A percentile compares a stretch with the other conserved stretches of the same genome.
Evolutionary conservation across 352 stramenopile genomes (phyloP).

Genomic region (Pythium sukuiense): DNA sequence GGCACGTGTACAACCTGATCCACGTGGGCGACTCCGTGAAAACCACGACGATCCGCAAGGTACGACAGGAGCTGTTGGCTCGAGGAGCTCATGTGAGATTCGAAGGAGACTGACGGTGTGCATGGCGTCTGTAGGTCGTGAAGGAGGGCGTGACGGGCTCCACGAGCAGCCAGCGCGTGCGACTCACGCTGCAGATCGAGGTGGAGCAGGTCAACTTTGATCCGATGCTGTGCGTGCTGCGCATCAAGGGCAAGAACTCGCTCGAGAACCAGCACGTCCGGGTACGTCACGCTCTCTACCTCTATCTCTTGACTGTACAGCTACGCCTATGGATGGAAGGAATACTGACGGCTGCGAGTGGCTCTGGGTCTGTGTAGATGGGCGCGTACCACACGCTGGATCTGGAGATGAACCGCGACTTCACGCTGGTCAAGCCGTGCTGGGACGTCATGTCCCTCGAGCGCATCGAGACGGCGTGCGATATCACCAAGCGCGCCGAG

Average conservation of each 20-base stretch:
- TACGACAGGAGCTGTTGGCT: slow-evolving; percentile 30
- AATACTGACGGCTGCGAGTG: too few relatives aligned
- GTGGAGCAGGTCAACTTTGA: slow-evolving; percentile 97
- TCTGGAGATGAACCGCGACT: slow-evolving; percentile 95
- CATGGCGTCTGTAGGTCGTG: slow-evolving; percentile 63
- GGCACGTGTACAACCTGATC: slow-evolving; percentile 99
- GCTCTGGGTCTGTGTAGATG: slow-evolving; percentile 47
- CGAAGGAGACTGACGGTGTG: neutral
- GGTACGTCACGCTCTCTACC: slow-evolving; percentile 40
- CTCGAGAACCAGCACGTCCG: slow-evolving; percentile 95
- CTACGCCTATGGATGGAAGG: too few relatives aligned
- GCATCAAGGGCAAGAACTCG: slow-evolving; percentile 94
- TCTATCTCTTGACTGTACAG: too few relatives aligned
- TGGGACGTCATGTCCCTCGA: slow-evolving; percentile 98
- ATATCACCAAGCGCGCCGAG: slow-evolving; percentile 94
- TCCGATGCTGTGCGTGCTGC: slow-evolving; percentile 88
- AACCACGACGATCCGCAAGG: slow-evolving; percentile 97
- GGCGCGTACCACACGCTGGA: slow-evolving; percentile 98
- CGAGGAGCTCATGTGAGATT: slow-evolving; percentile 10
- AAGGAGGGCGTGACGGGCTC: slow-evolving; percentile 95
- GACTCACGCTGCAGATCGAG: slow-evolving; percentile 95
- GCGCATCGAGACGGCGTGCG: slow-evolving; percentile 93
- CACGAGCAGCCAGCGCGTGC: slow-evolving; percentile 93
- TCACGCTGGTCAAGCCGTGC: slow-evolving; percentile 95
- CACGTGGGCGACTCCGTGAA: slow-evolving; percentile 92